phyloP scores from a whole-genome alignment of 805 yeast species.

The Nakazawaea ernobii region DNA sequence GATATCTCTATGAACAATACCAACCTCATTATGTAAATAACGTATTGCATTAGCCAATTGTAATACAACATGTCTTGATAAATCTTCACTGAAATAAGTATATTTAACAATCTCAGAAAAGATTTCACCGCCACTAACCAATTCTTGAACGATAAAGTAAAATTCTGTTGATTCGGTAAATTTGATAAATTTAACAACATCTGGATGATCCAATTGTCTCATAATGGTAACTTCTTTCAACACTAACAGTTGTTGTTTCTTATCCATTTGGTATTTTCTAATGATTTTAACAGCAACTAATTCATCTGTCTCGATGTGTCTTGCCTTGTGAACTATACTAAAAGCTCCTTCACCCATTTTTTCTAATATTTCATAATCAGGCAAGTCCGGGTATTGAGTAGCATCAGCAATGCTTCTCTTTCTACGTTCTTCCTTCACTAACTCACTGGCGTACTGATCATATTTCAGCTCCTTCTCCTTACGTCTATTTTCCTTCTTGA shows the following conservation, averaged over 20 bases:
- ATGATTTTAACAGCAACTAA: constrained; percentile 73
- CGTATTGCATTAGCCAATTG: constrained; percentile 70
- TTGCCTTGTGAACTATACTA: constrained; percentile 75
- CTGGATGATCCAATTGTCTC: constrained; percentile 57
- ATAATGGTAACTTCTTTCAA: constrained; percentile 70
- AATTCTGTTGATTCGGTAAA: constrained; percentile 44
- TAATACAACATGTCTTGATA: constrained; percentile 64
- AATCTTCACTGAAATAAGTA: constrained; percentile 70
- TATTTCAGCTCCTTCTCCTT: constrained; percentile 22
- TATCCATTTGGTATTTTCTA: constrained; percentile 48
- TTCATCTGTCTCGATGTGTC: constrained; percentile 35
- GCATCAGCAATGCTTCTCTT: constrained; percentile 13
- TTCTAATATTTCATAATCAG: constrained; percentile 19
- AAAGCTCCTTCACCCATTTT: constrained; percentile 85
- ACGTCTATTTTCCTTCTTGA: background rate
- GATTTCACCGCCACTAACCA: constrained; percentile 73
- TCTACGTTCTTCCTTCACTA: constrained; percentile 26
- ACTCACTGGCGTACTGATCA: constrained; percentile 24
- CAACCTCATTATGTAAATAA: constrained; percentile 65
- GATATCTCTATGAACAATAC: constrained; percentile 74
- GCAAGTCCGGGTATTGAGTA: constrained; percentile 20
- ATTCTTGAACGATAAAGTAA: constrained; percentile 64
- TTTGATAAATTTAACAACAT: constrained; percentile 51
- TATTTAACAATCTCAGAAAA: constrained; percentile 74
- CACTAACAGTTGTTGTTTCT: constrained; percentile 49